A percentile compares a stretch with the other conserved stretches of the same genome.
These are phyloP conservation scores for Exophiala spinifera DNA, from an alignment of 2,329 filamentous ascomycete genomes.

Conservation along the genomic window DNA sequence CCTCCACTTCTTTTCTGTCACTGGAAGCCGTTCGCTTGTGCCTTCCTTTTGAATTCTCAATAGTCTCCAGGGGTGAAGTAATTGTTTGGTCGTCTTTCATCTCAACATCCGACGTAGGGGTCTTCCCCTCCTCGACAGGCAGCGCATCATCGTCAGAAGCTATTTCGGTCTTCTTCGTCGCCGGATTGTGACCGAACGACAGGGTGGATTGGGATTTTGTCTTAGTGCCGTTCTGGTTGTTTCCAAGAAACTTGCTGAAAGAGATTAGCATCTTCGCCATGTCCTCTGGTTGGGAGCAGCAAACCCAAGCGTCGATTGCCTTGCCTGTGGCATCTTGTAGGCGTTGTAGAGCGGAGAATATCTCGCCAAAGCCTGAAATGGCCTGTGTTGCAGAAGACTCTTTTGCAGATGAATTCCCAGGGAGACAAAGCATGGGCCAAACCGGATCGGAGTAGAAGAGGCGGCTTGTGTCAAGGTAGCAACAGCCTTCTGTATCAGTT, in stretches of 20 bases:
- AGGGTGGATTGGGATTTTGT: constrained; percentile 35
- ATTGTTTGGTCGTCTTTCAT: constrained; percentile 29
- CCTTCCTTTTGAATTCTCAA: constrained; percentile 34
- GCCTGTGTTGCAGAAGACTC: background rate
- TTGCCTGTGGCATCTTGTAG: constrained; percentile 38
- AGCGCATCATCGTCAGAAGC: constrained; percentile 17
- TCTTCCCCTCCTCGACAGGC: constrained; percentile 11
- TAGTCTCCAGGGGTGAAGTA: constrained; percentile 17
- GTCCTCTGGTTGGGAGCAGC: constrained; percentile 69
- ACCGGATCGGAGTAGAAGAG: background rate
- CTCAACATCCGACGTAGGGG: constrained; percentile 30
- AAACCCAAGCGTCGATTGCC: constrained; percentile 86
- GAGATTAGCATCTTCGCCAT: constrained; percentile 14
- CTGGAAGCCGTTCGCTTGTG: constrained; percentile 39
- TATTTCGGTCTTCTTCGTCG: constrained; percentile 33
- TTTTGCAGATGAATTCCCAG: background rate
- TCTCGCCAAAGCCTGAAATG: background rate
- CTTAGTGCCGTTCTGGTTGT: constrained; percentile 65
- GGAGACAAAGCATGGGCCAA: background rate
- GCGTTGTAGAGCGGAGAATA: background rate
- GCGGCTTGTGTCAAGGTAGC: background rate
- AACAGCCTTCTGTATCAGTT: constrained; percentile 2
- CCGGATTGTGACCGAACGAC: constrained; percentile 32
- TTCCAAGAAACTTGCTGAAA: constrained; percentile 78
- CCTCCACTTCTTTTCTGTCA: constrained; percentile 46